Conservation (phyloP, 805 yeast genomes). For the Isabelozyma rhagii region DNA sequence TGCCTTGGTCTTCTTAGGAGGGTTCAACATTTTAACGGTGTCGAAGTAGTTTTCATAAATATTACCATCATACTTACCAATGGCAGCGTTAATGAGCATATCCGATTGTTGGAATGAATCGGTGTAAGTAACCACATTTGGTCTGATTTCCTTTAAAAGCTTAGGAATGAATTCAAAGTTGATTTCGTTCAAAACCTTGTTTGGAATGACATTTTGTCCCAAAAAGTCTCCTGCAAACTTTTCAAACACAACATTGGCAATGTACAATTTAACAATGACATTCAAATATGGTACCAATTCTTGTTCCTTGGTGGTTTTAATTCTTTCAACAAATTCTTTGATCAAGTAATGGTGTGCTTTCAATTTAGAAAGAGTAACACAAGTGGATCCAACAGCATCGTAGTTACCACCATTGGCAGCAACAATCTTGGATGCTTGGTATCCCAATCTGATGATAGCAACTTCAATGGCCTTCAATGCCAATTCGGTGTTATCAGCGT, state of each 20-base stretch:
- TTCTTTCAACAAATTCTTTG: slow-evolving; percentile 23
- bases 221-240: slow-evolving; percentile 36
- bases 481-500: slow-evolving; percentile 24
- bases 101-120: slow-evolving; percentile 80
- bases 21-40: slow-evolving; percentile 46
- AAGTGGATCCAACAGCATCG: slow-evolving; percentile 35
- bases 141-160: slow-evolving; percentile 38
- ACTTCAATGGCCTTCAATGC: slow-evolving; percentile 40
- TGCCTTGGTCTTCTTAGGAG: slow-evolving; percentile 53
- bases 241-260: slow-evolving; percentile 28
- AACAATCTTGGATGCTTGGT: slow-evolving; percentile 24
- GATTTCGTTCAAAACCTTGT: slow-evolving; percentile 22
- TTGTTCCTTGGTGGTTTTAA: slow-evolving; percentile 18
- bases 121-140: slow-evolving; percentile 69
- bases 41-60: slow-evolving; percentile 72
- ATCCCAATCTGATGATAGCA: slow-evolving; percentile 33
- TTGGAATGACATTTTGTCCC: slow-evolving; percentile 29
- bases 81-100: slow-evolving; percentile 72
- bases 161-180: slow-evolving; percentile 19
- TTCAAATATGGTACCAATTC: slow-evolving; percentile 26
- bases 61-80: slow-evolving; percentile 77
- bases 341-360: slow-evolving; percentile 42
- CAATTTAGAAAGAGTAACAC: slow-evolving; percentile 40
- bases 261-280: slow-evolving; percentile 31
- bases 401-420: slow-evolving; percentile 24